A percentile compares a stretch with the other conserved stretches of the same genome.
These are phyloP conservation scores for Populus euphratica DNA, from an alignment of 345 rosid genomes.

Conservation along the genomic window DNA sequence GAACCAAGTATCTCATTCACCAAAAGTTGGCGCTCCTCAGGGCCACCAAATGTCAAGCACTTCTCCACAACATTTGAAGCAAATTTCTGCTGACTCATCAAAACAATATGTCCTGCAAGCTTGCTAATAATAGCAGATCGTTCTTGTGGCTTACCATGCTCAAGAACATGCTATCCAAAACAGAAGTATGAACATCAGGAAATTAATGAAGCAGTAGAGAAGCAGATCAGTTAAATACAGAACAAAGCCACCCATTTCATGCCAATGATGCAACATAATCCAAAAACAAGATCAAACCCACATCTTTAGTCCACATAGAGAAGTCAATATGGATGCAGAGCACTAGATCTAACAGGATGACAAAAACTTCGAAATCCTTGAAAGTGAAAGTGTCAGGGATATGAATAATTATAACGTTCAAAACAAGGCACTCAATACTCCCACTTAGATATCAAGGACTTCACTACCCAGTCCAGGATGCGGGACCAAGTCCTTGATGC, in stretches of 20 bases:
- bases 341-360: background rate
- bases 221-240: background rate
- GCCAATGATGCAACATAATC: background rate
- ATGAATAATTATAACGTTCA: background rate
- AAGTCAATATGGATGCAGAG: background rate
- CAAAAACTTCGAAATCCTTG: background rate
- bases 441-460: background rate
- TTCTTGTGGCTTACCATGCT: conserved; percentile 78
- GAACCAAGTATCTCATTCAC: conserved; percentile 89
- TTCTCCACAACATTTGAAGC: conserved; percentile 97
- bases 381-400: background rate
- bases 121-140: conserved; percentile 66
- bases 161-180: conserved; percentile 71
- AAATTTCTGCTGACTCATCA: conserved; percentile 96
- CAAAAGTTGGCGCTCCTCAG: conserved; percentile 75
- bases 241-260: background rate
- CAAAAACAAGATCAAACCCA: background rate
- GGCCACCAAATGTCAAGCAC: conserved; percentile 83
- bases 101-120: conserved; percentile 91
- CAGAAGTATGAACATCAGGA: conserved; percentile 16
- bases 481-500: too few species aligned
- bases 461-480: background rate
- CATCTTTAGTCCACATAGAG: background rate
- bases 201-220: background rate
- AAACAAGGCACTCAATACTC: background rate